phyloP scores from a whole-genome alignment of 2,329 filamentous ascomycete genomes.

The Aaosphaeria pasadenensis region DNA sequence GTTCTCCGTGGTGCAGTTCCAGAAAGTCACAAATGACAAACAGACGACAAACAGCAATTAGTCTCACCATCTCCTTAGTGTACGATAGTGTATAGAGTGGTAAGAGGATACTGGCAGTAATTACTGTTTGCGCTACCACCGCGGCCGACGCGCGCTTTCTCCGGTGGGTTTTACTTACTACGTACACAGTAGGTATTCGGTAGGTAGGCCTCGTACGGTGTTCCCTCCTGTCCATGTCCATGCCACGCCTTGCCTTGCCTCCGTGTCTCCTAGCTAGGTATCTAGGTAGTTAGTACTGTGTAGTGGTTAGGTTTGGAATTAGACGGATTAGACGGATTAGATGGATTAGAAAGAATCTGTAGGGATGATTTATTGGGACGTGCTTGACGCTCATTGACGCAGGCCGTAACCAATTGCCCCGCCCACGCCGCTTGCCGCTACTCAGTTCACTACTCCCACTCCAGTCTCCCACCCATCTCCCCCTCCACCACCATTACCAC shows the following conservation, averaged over 20 bases:
- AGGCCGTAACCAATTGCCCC: background rate
- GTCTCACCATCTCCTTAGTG: background rate
- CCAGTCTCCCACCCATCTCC: slow-evolving; percentile 24
- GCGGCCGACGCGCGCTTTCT: slow-evolving; percentile 23
- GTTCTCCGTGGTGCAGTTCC: background rate
- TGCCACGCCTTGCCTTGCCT: no score
- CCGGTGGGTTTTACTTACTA: slow-evolving; percentile 9
- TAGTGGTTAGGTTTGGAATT: no score
- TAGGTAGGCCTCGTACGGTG: no score
- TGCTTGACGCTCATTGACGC: slow-evolving; percentile 10
- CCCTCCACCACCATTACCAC: slow-evolving; percentile 18
- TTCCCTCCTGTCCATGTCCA: no score
- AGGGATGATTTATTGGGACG: slow-evolving; percentile 19
- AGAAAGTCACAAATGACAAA: background rate
- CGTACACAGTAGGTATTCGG: background rate
- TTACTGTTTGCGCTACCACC: slow-evolving; percentile 17
- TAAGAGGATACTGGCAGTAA: slow-evolving; percentile 4
- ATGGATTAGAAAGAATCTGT: slow-evolving; percentile 19
- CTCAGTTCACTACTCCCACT: background rate
- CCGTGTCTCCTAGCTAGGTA: no score
- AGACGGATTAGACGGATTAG: background rate
- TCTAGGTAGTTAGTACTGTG: no score
- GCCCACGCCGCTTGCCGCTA: background rate
- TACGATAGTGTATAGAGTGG: no score
- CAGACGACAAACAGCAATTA: slow-evolving; percentile 1